Conservation (phyloP, 352 stramenopile species). For the Phytophthora cactorum region DNA sequence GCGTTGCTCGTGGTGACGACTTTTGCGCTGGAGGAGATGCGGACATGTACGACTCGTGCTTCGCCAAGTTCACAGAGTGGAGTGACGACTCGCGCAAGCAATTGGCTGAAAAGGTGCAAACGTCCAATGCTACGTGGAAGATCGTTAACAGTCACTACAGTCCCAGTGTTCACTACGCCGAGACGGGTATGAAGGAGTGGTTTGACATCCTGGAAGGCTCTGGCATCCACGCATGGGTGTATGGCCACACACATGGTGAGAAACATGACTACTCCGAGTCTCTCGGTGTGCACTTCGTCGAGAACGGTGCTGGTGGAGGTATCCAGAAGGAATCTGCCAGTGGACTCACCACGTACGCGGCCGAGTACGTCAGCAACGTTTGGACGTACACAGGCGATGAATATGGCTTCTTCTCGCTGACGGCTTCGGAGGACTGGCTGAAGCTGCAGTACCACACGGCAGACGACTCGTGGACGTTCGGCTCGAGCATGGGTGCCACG, state of each 20-base stretch:
- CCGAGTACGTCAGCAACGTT: conserved; percentile 61
- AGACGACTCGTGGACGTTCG: conserved; percentile 63
- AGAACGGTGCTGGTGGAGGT: conserved; percentile 79
- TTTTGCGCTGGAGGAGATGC: conserved; percentile 63
- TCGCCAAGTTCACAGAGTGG: conserved; percentile 64
- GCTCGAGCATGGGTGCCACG: conserved; percentile 46
- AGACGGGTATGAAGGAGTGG: conserved; percentile 51
- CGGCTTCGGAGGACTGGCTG: conserved; percentile 63
- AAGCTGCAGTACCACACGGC: conserved; percentile 75
- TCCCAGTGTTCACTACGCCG: conserved; percentile 56
- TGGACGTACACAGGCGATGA: conserved; percentile 70
- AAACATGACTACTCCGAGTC: conserved; percentile 73
- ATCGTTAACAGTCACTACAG: conserved; percentile 78
- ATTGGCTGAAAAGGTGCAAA: conserved; percentile 44
- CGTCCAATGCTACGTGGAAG: conserved; percentile 71
- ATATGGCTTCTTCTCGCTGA: conserved; percentile 81
- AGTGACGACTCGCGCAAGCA: conserved; percentile 64
- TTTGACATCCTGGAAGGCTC: conserved; percentile 49
- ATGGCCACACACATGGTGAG: conserved; percentile 76
- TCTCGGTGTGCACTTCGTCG: conserved; percentile 73
- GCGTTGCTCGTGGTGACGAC: conserved; percentile 50
- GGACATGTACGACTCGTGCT: conserved; percentile 62
- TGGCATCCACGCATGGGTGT: conserved; percentile 49
- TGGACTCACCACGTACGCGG: conserved; percentile 60
- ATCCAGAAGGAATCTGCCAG: conserved; percentile 81